Evolutionary conservation across 345 rosid species (phyloP).

Genomic region (Arabis hirsuta): DNA sequence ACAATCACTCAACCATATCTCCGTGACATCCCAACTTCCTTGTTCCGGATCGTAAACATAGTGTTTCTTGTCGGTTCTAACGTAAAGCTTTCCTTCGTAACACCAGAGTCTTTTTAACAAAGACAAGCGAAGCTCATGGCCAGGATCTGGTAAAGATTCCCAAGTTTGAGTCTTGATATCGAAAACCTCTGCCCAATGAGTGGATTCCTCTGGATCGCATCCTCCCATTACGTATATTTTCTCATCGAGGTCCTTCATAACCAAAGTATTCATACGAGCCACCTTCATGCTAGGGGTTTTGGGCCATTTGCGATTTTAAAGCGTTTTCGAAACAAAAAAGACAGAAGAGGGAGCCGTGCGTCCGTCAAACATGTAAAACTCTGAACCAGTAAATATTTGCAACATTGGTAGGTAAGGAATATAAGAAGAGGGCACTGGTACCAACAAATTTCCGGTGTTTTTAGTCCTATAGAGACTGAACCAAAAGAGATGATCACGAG

Average conservation of each 20-base stretch:
- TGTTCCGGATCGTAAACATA: slow-evolving; percentile 2
- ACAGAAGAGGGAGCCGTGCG: neutral
- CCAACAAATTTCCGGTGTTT: slow-evolving; percentile 8
- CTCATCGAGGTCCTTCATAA: neutral
- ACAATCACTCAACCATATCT: too few relatives aligned
- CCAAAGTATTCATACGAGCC: neutral
- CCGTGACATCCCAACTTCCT: neutral
- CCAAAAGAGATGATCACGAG: neutral
- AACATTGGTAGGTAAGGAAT: neutral
- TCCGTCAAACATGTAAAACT: neutral
- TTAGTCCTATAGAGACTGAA: neutral
- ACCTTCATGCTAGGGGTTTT: slow-evolving; percentile 1
- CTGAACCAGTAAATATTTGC: neutral
- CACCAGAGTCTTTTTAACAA: neutral
- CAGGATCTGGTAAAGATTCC: slow-evolving; percentile 18
- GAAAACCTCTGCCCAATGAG: slow-evolving; percentile 8
- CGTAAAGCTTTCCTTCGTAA: neutral
- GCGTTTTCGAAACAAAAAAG: too few relatives aligned
- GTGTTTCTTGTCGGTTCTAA: neutral
- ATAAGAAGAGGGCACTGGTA: neutral
- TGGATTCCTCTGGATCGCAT: neutral
- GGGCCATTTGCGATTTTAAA: too few relatives aligned
- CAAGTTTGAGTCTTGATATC: slow-evolving; percentile 13
- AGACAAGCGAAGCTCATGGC: slow-evolving; percentile 7
- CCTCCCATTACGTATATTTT: slow-evolving; percentile 33